These are phyloP conservation scores for Aureobasidium vineae DNA, from an alignment of 2,329 filamentous ascomycete genomes.

Conservation along the genomic window DNA sequence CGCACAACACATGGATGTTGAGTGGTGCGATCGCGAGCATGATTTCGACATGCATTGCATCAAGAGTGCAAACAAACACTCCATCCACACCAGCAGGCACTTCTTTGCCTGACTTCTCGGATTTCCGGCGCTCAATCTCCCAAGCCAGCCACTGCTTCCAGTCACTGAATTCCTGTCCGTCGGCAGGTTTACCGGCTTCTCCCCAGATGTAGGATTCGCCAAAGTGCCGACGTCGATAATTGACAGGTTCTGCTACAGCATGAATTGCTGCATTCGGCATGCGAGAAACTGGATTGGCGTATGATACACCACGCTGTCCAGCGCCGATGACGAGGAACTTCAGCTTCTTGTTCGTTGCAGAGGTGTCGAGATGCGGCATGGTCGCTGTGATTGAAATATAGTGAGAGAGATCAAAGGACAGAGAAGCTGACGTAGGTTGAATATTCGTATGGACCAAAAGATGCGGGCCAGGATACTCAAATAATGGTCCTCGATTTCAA, in stretches of 20 bases:
- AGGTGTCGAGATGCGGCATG: not conserved
- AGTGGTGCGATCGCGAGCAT: not conserved
- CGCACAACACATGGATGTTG: not conserved
- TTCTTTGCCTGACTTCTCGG: not conserved
- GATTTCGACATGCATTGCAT: not conserved
- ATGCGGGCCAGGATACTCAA: too few relatives aligned
- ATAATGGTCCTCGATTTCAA: too few relatives aligned
- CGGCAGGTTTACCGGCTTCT: not conserved
- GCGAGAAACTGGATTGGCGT: not conserved
- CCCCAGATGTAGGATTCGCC: not conserved
- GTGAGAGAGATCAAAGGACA: not conserved
- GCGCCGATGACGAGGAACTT: not conserved
- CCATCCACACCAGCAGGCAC: not conserved
- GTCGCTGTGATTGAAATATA: not conserved
- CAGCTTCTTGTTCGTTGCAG: not conserved
- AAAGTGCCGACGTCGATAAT: not conserved
- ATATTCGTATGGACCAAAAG: not conserved
- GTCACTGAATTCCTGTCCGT: not conserved
- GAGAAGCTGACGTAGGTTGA: not conserved
- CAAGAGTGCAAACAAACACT: conserved; percentile 1
- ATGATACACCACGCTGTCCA: not conserved
- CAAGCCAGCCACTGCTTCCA: not conserved
- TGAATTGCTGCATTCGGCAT: not conserved
- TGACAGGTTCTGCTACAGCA: conserved; percentile 3
- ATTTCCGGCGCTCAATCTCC: not conserved